These are phyloP conservation scores for Heterobasidion annosum DNA, from an alignment of 1,284 basidiomycete species.

Conservation along the genomic window DNA sequence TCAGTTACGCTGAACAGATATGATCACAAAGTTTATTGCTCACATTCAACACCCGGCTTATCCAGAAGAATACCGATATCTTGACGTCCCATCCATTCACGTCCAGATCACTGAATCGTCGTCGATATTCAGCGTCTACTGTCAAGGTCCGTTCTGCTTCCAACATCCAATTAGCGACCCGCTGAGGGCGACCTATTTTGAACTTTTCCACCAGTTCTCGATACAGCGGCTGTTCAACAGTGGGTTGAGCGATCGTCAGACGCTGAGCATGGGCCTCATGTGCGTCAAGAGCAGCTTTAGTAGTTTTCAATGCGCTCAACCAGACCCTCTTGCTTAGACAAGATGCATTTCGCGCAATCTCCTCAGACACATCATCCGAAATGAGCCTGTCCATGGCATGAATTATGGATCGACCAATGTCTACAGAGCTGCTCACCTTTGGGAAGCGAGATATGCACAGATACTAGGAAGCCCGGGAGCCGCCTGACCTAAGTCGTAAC, in stretches of 20 bases:
- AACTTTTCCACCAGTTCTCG: constrained; percentile 7
- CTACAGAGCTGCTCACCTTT: constrained; percentile 15
- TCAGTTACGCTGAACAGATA: neutral
- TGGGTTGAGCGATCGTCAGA: neutral
- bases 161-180: constrained; percentile 15
- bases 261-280: neutral
- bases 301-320: constrained; percentile 16
- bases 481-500: constrained; percentile 21
- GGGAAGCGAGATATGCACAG: constrained; percentile 26
- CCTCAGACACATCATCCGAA: constrained; percentile 22
- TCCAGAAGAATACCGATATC: constrained; percentile 8
- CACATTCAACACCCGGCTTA: constrained; percentile 9
- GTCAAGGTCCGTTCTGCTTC: constrained; percentile 12
- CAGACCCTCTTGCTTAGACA: constrained; percentile 24
- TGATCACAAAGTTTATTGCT: neutral
- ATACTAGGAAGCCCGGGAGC: constrained; percentile 23
- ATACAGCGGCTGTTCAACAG: constrained; percentile 5
- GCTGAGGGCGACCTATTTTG: constrained; percentile 9
- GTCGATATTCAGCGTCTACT: constrained; percentile 4
- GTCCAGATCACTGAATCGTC: neutral
- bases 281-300: constrained; percentile 16
- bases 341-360: constrained; percentile 23
- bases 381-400: constrained; percentile 14
- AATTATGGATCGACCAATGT: no score
- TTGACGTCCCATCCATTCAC: constrained; percentile 6